Conservation (phyloP, 805 yeast species). For the Wickerhamiella cacticola region DNA sequence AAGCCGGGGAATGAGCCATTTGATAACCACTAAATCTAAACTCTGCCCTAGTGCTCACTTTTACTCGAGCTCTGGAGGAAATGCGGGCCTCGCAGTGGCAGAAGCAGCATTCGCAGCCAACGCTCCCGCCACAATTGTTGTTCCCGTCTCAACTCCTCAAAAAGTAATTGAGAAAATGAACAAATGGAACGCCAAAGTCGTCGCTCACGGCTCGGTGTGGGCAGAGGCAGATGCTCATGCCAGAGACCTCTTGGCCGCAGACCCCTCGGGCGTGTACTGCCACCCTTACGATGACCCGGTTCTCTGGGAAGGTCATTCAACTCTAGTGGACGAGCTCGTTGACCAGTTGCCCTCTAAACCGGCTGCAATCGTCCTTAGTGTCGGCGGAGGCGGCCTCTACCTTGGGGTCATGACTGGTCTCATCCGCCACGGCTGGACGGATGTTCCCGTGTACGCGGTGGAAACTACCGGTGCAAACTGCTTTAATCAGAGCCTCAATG, state of each 20-base stretch:
- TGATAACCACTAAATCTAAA: conserved; percentile 36
- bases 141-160: conserved; percentile 40
- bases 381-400: conserved; percentile 88
- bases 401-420: conserved; percentile 74
- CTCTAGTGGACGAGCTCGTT: conserved; percentile 76
- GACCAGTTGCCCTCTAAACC: conserved; percentile 60
- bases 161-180: conserved; percentile 37
- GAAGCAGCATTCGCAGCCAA: conserved; percentile 64
- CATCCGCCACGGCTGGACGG: conserved; percentile 37
- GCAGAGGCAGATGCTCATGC: conserved; percentile 66
- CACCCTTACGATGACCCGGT: conserved; percentile 93
- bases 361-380: conserved; percentile 75
- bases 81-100: conserved; percentile 96
- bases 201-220: conserved; percentile 60
- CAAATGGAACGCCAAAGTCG: conserved; percentile 39
- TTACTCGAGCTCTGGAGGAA: conserved; percentile 82
- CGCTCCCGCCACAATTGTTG: conserved; percentile 43
- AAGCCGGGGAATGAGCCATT: conserved; percentile 36
- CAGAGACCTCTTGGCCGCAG: conserved; percentile 65
- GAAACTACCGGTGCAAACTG: conserved; percentile 36
- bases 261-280: conserved; percentile 70
- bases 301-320: conserved; percentile 92
- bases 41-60: conserved; percentile 26
- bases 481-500: conserved; percentile 39
- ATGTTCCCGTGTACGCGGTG: conserved; percentile 33